A percentile compares a stretch with the other conserved stretches of the same genome.
phyloP scores from a whole-genome alignment of 2,329 filamentous ascomycete species.

The Zymoseptoria pseudotritici region DNA sequence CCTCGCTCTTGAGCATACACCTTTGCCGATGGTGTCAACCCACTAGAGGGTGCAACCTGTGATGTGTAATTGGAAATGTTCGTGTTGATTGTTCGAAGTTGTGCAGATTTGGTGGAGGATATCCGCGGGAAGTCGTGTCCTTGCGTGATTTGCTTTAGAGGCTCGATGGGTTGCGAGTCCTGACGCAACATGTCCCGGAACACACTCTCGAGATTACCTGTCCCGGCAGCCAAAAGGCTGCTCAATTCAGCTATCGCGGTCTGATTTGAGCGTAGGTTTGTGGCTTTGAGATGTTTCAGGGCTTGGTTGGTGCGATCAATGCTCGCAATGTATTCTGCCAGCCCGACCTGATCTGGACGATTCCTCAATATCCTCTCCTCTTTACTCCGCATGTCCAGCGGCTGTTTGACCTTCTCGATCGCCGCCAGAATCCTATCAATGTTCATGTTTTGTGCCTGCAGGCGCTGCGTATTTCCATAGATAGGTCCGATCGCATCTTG shows the following conservation, averaged over 20 bases:
- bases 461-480: slow-evolving; percentile 80
- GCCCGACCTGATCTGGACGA: slow-evolving; percentile 70
- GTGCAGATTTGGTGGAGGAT: slow-evolving; percentile 65
- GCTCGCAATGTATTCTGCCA: slow-evolving; percentile 79
- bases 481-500: slow-evolving; percentile 88
- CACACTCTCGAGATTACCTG: slow-evolving; percentile 72
- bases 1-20: slow-evolving; percentile 82
- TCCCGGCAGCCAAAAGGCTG: slow-evolving; percentile 69
- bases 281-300: slow-evolving; percentile 73
- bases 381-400: slow-evolving; percentile 83
- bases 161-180: slow-evolving; percentile 74
- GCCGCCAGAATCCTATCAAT: slow-evolving; percentile 78
- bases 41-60: slow-evolving; percentile 19
- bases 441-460: slow-evolving; percentile 83
- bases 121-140: slow-evolving; percentile 67
- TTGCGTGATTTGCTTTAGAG: slow-evolving; percentile 88
- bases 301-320: slow-evolving; percentile 83
- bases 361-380: slow-evolving; percentile 82
- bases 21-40: slow-evolving; percentile 54
- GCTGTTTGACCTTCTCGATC: slow-evolving; percentile 81
- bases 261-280: slow-evolving; percentile 89
- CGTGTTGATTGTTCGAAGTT: slow-evolving; percentile 69
- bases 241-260: slow-evolving; percentile 76
- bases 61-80: slow-evolving; percentile 27
- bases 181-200: slow-evolving; percentile 74